Evolutionary conservation across 2,329 filamentous ascomycete species (phyloP), one percentile per base, ranked within the genome.

Genomic region (Monosporascus sp.): DNA sequence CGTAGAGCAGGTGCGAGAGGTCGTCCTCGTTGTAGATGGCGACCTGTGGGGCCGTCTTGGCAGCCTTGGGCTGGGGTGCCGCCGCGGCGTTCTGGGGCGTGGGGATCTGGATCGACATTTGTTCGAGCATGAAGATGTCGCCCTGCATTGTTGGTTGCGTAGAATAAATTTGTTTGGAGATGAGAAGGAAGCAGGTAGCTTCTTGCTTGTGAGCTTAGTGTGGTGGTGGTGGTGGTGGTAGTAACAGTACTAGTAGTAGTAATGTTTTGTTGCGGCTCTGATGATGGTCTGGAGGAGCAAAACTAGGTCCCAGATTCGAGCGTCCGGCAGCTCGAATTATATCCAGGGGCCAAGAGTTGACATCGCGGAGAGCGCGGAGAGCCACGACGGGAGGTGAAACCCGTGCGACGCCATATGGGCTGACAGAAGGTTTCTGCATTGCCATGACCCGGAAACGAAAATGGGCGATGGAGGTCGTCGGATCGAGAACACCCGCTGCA

Each of bases 11-110:
- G 34, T 53, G 50, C 14, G 54, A 50, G 20, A 58, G 45, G 51
- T 58, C 56, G 56, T 58, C 52, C 45, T 58, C 56, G 48, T 58
- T 58, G 53, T 50, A 55, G 49, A 58, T 50, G 48, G 56, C 53
- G 46, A 56, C 48, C 19, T 49, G 53, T 9, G 43, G 22, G 14
- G 17, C 43, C 14, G 26, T 6, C 43, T 46, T 46, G 14, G 22
- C n/a, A 9, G 31, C 31, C 11, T 17, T 27, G 16, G 24, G 5
- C 24, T 46, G 17, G 43, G 22, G 16, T n/a, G 22, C 24, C 9
- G 22, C 17, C 3, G 43, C 16, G 14, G 2, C 1, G 3, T 19
- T 46, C 43, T 4, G 11, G 8, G 22, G 20, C 5, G 43, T 7
- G 14, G 43, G 22, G 43, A 16, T n/a, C 17, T 46, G 43, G 22